Conservation (phyloP, 768 basidiomycete species). For the Kwoniella sp. region DNA sequence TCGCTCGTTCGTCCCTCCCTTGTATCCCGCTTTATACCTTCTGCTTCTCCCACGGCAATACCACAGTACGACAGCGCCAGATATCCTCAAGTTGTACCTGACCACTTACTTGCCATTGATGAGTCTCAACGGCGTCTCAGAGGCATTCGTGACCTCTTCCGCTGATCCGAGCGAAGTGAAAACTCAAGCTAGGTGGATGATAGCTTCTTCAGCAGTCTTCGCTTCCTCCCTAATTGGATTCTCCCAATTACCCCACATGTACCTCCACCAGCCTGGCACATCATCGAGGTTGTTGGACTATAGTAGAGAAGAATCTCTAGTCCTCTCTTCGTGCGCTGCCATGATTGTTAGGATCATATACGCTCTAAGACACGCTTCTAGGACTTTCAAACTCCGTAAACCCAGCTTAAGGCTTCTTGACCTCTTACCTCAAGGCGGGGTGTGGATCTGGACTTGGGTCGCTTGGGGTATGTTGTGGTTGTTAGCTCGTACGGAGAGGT, state of each 20-base stretch:
- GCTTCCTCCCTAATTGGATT: conserved; percentile 61
- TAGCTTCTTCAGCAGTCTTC: conserved; percentile 71
- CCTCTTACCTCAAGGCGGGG: background rate
- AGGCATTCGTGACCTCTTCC: conserved; percentile 83
- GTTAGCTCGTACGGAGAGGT: conserved; percentile 11
- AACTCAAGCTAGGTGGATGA: conserved; percentile 73
- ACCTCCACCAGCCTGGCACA: conserved; percentile 60
- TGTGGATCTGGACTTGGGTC: conserved; percentile 1
- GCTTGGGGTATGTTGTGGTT: conserved; percentile 6
- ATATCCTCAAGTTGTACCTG: conserved; percentile 75
- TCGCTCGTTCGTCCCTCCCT: conserved; percentile 72
- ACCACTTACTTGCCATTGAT: conserved; percentile 82
- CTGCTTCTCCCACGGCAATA: conserved; percentile 65
- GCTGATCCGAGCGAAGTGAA: conserved; percentile 69
- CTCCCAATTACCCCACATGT: conserved; percentile 56
- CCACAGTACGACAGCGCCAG: conserved; percentile 74
- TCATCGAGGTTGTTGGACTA: conserved; percentile 14
- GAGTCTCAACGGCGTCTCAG: conserved; percentile 84
- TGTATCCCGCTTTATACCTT: conserved; percentile 69
- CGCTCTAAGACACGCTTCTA: conserved; percentile 24
- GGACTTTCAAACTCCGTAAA: conserved; percentile 1
- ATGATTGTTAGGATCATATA: conserved; percentile 50
- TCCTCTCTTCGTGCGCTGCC: conserved; percentile 39
- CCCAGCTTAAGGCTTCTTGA: background rate
- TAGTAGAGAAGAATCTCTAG: conserved; percentile 35